phyloP scores from a whole-genome alignment of 2,329 filamentous ascomycete genomes.

The Aspergillus puulaauensis region DNA sequence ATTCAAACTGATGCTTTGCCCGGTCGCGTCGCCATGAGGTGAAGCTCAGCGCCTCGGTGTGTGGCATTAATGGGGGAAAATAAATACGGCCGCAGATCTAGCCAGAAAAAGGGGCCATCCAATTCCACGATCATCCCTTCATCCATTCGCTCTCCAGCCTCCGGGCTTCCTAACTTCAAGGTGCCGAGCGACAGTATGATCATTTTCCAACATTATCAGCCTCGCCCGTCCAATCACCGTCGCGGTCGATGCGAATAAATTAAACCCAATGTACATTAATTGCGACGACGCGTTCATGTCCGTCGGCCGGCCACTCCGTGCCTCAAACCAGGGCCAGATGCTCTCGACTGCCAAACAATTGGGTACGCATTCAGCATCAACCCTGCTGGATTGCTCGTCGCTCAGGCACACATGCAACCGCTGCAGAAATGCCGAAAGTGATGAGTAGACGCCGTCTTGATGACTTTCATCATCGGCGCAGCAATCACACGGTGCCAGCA shows the following conservation, averaged over 20 bases:
- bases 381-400: background rate
- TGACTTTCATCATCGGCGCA: background rate
- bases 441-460: background rate
- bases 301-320: background rate
- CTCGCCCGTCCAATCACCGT: background rate
- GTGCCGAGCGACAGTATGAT: background rate
- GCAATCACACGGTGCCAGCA: background rate
- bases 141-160: background rate
- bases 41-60: background rate
- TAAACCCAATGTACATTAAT: background rate
- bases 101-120: slow-evolving; percentile 15
- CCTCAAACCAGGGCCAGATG: background rate
- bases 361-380: background rate
- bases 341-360: background rate
- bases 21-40: background rate
- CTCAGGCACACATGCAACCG: slow-evolving; percentile 1
- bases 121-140: background rate
- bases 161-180: background rate
- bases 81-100: background rate
- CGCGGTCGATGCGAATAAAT: background rate
- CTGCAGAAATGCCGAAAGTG: background rate
- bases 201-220: background rate
- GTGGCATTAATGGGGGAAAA: slow-evolving; percentile 4
- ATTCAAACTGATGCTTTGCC: background rate
- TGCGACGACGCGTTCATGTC: background rate